Percentiles rank a stretch among this genome's conserved stretches.
Evolutionary conservation across 441 rosid species (phyloP).

Genomic region (Capsella rubella): DNA sequence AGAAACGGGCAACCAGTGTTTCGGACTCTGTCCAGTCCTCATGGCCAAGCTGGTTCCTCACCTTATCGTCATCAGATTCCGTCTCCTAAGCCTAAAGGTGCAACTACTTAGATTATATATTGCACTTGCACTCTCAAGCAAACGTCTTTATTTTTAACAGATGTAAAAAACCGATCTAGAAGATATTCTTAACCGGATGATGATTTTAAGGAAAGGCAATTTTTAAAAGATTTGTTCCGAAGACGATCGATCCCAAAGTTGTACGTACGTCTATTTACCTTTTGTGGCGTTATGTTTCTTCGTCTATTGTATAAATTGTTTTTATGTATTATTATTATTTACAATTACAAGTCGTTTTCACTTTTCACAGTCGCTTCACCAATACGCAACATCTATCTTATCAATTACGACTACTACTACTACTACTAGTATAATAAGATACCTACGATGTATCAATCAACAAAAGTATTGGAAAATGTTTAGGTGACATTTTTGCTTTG

Average conservation of each 20-base stretch:
- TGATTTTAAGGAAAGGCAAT: neutral
- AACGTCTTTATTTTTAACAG: conserved; percentile 14
- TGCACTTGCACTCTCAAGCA: neutral
- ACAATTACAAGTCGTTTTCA: neutral
- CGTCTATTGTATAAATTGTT: neutral
- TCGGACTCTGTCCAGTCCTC: conserved; percentile 78
- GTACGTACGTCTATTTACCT: conserved; percentile 11
- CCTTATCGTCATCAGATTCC: conserved; percentile 73
- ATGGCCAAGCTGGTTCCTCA: conserved; percentile 68
- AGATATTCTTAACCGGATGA: conserved; percentile 5
- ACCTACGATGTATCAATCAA: too few species aligned
- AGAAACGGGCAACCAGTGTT: conserved; percentile 70
- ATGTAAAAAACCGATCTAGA: conserved; percentile 22
- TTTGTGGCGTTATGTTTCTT: conserved; percentile 5
- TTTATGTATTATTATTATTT: neutral
- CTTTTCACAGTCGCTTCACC: conserved; percentile 22
- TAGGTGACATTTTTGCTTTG: neutral
- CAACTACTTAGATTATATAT: conserved; percentile 32
- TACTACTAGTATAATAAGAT: neutral
- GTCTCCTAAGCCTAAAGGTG: conserved; percentile 63
- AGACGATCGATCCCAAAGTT: neutral
- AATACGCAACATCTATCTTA: conserved; percentile 1
- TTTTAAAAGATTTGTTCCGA: conserved; percentile 4
- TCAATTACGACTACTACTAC: too few species aligned
- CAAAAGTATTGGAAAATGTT: neutral